Conservation (phyloP, 306 rosid genomes). For the Delonix regia region DNA sequence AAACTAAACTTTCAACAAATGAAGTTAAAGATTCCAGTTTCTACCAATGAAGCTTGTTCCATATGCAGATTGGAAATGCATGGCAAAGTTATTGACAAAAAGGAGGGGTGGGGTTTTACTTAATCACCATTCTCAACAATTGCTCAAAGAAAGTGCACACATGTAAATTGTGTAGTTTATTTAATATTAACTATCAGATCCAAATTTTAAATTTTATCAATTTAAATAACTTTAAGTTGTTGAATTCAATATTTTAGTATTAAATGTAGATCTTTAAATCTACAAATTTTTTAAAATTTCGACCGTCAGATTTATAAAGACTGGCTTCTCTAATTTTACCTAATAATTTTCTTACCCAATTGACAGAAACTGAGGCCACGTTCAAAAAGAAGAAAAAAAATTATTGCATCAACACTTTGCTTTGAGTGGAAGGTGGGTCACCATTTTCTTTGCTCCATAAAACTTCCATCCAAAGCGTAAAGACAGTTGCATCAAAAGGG, state of each 20-base stretch:
- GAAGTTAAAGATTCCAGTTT: background rate
- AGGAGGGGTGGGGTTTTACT: constrained; percentile 9
- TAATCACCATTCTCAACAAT: too few species aligned
- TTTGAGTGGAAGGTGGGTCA: constrained; percentile 18
- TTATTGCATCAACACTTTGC: constrained; percentile 17
- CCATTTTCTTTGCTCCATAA: constrained; percentile 11
- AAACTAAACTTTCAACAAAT: background rate
- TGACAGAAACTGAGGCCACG: background rate
- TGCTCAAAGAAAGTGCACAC: too few species aligned
- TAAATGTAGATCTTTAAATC: too few species aligned
- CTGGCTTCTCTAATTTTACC: constrained; percentile 31
- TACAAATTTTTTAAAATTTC: too few species aligned
- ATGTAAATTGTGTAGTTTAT: too few species aligned
- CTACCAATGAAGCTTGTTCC: background rate
- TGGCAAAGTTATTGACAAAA: constrained; percentile 20
- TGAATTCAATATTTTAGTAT: too few species aligned
- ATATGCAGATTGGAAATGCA: background rate
- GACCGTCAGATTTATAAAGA: too few species aligned
- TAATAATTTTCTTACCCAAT: constrained; percentile 9
- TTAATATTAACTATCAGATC: too few species aligned
- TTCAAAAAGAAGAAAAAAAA: background rate
- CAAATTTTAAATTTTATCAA: too few species aligned
- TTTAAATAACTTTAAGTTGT: too few species aligned
- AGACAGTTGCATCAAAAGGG: background rate
- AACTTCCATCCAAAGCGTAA: background rate